These are phyloP conservation scores for Medicago lupulina DNA, from an alignment of 306 rosid genomes.

Conservation along the genomic window DNA sequence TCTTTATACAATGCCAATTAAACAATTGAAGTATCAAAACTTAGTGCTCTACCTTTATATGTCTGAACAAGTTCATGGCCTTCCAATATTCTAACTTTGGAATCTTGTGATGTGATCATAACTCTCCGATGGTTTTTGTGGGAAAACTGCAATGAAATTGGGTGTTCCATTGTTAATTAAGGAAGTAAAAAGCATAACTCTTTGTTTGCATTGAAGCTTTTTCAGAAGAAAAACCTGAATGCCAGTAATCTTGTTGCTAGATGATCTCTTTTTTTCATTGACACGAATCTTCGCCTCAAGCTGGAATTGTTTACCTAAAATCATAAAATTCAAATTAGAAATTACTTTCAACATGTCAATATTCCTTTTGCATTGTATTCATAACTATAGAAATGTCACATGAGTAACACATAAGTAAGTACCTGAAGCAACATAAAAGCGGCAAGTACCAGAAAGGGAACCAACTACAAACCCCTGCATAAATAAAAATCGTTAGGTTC, in stretches of 20 bases:
- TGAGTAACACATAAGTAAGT: conserved; percentile 16
- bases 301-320: conserved; percentile 61
- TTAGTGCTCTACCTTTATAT: conserved; percentile 63
- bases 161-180: conserved; percentile 20
- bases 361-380: not conserved
- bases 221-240: conserved; percentile 71
- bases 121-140: conserved; percentile 58
- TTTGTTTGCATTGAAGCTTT: not conserved
- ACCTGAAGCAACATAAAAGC: conserved; percentile 78
- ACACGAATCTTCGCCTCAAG: conserved; percentile 59
- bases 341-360: conserved; percentile 7
- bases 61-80: conserved; percentile 63
- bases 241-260: conserved; percentile 81
- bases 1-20: not conserved
- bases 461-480: conserved; percentile 84
- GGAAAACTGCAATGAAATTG: conserved; percentile 64
- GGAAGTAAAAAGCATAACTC: not conserved
- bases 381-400: conserved; percentile 1
- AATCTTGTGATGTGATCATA: conserved; percentile 86
- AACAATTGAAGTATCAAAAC: conserved; percentile 18
- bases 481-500: conserved; percentile 28
- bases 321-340: conserved; percentile 46
- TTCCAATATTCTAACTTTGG: conserved; percentile 75
- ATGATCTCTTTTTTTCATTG: conserved; percentile 62
- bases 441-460: conserved; percentile 74